A percentile compares a stretch with the other conserved stretches of the same genome.
These are phyloP conservation scores for Physcomitrellopsis africana DNA, from an alignment of 225 moss, liverwort and hornwort genomes.

Conservation along the genomic window DNA sequence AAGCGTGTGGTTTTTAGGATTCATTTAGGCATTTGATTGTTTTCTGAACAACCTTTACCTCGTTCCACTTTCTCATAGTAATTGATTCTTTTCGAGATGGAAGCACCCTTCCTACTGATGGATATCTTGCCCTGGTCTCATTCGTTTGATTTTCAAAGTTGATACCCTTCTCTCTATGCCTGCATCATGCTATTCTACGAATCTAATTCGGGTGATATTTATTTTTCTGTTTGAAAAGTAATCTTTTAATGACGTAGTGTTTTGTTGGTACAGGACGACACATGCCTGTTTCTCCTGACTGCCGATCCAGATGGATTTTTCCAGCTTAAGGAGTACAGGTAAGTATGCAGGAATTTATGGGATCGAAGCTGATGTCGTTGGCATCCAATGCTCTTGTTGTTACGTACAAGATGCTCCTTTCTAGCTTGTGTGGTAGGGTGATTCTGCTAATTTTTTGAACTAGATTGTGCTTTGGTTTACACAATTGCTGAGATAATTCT, in stretches of 20 bases:
- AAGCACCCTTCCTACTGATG: neutral
- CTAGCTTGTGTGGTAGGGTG: neutral
- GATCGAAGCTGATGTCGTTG: slow-evolving; percentile 16
- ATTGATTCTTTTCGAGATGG: slow-evolving; percentile 11
- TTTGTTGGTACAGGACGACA: slow-evolving; percentile 63
- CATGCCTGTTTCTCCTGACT: slow-evolving; percentile 90
- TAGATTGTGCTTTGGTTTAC: neutral
- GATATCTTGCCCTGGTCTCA: neutral
- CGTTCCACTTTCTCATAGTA: neutral
- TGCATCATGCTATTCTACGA: neutral
- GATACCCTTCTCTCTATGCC: neutral
- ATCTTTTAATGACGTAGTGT: slow-evolving; percentile 13
- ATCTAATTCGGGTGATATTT: neutral
- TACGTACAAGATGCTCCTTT: slow-evolving; percentile 8
- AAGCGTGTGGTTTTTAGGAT: slow-evolving; percentile 2
- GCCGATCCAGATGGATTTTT: slow-evolving; percentile 91
- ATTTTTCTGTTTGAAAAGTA: neutral
- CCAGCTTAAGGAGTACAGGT: slow-evolving; percentile 96
- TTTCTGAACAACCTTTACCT: slow-evolving; percentile 11
- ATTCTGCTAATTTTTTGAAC: neutral
- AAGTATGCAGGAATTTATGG: slow-evolving; percentile 28
- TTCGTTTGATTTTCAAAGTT: neutral
- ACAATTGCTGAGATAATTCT: neutral
- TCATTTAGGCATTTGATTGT: neutral
- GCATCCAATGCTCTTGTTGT: slow-evolving; percentile 9